A percentile compares a stretch with the other conserved stretches of the same genome.
Evolutionary conservation across 169 alveolate genomes (phyloP).

Genomic region (Theileria luwenshuni): DNA sequence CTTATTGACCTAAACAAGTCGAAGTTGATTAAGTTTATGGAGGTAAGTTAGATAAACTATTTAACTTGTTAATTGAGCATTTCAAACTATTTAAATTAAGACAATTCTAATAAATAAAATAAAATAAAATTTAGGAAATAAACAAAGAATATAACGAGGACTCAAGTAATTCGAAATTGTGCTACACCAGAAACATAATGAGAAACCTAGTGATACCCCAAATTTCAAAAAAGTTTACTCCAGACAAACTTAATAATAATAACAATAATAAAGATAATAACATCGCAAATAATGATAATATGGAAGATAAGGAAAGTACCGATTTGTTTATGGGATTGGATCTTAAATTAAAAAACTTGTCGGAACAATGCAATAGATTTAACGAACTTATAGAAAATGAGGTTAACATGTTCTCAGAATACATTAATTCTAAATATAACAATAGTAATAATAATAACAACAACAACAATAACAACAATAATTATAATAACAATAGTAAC

Average conservation of each 20-base stretch:
- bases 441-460: background rate
- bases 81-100: background rate
- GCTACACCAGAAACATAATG: conserved; percentile 46
- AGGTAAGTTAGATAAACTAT: conserved; percentile 19
- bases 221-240: conserved; percentile 2
- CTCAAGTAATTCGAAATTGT: conserved; percentile 22
- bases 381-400: conserved; percentile 22
- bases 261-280: too few species aligned
- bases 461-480: background rate
- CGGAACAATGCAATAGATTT: conserved; percentile 24
- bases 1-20: conserved; percentile 25
- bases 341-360: conserved; percentile 17
- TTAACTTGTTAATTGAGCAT: background rate
- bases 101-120: background rate
- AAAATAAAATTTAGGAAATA: conserved; percentile 13
- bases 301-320: conserved; percentile 14
- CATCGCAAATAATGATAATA: background rate
- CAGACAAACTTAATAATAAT: background rate
- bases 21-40: conserved; percentile 28
- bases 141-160: conserved; percentile 47
- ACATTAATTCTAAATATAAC: conserved; percentile 41
- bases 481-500: too few species aligned
- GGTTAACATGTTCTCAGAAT: conserved; percentile 37
- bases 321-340: conserved; percentile 1
- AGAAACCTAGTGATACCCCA: conserved; percentile 40